Evolutionary conservation across 495 filamentous ascomycete genomes (phyloP), one percentile per base, ranked within the genome.

Genomic region (Elasticomyces elasticus): DNA sequence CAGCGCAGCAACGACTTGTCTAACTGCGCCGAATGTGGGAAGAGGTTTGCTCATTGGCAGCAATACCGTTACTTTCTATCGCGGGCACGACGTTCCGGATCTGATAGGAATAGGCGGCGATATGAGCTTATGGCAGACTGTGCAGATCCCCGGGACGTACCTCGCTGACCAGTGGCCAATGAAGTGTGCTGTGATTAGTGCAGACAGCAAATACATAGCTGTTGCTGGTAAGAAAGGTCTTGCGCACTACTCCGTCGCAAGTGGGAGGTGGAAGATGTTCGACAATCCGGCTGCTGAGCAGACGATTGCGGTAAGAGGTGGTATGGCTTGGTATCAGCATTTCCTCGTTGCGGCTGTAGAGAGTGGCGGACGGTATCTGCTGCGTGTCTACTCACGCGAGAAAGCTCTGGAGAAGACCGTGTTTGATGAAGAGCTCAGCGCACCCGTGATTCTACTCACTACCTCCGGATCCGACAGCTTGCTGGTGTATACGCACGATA

Each of bases 291-390:
- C 74, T 40, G 77, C 83, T 61, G 91, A 96, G 63, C 88, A 92
- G 58, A 85, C 87, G 33, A 97, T 99, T 64, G 78, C 86, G 23
- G 87, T 99, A 22, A 75, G 90, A 56, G 94, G 94, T 22, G 94
- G 94, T 0, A 94, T 99, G 89, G 95, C 89, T 62, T 99, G 94
- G 94, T 87, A 90, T 62, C 90, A 94, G 51, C 94, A 99, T 67
- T 86, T 97, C 22, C 71, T 99, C 17, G 86, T 99, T 53, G 89
- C 89, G 38, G 88, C 91, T n/a, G 83, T 95, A 27, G 94, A 97
- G 66, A 80, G 81, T 43, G 84, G 87, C 58, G 80, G 81, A 55
- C 80, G 81, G 19, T 89, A 89, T 64, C 86, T 86, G 78, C 70
- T 99, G 26, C 89, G 94, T 25, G 74, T 97, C 35, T 97, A 89